Conservation (phyloP, 2,329 filamentous ascomycete genomes). For the Colletotrichum navitas region DNA sequence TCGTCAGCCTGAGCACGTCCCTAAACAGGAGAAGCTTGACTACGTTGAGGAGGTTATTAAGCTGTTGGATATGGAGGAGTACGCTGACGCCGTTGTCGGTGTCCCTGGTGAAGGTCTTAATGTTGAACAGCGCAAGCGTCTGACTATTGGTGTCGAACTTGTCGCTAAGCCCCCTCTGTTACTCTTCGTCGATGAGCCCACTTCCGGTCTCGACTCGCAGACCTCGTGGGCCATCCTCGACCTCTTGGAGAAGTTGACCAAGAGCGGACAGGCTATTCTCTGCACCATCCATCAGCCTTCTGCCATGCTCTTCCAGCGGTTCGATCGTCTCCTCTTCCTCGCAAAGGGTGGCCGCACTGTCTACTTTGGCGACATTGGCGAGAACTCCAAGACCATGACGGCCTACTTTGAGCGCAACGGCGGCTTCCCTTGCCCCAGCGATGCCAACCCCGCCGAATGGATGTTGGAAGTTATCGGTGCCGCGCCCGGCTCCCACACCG, state of each 20-base stretch:
- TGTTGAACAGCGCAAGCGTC: constrained; percentile 77
- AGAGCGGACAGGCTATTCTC: constrained; percentile 91
- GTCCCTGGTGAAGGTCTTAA: constrained; percentile 89
- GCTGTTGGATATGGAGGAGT: constrained; percentile 89
- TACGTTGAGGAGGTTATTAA: constrained; percentile 94
- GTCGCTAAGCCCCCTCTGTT: constrained; percentile 91
- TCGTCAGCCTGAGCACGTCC: constrained; percentile 82
- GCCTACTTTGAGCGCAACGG: constrained; percentile 83
- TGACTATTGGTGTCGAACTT: constrained; percentile 96
- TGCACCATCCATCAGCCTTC: constrained; percentile 99
- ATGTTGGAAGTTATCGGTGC: constrained; percentile 76
- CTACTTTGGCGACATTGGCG: constrained; percentile 84
- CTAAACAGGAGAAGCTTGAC: constrained; percentile 81
- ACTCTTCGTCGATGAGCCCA: constrained; percentile 94
- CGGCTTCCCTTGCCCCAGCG: constrained; percentile 71
- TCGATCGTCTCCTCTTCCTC: constrained; percentile 84
- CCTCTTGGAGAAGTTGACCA: constrained; percentile 88
- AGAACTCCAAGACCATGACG: constrained; percentile 75
- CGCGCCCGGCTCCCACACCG: constrained; percentile 71
- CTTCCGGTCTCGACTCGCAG: constrained; percentile 92
- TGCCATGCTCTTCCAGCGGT: constrained; percentile 93
- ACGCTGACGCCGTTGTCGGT: constrained; percentile 91
- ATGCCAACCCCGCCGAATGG: constrained; percentile 86
- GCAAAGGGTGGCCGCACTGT: constrained; percentile 81
- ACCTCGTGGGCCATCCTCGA: constrained; percentile 94